Percentiles rank a stretch among this genome's conserved stretches.
These are phyloP conservation scores for Chenopodium berlandieri DNA, from an alignment of 148 eudicot species.

Conservation along the genomic window DNA sequence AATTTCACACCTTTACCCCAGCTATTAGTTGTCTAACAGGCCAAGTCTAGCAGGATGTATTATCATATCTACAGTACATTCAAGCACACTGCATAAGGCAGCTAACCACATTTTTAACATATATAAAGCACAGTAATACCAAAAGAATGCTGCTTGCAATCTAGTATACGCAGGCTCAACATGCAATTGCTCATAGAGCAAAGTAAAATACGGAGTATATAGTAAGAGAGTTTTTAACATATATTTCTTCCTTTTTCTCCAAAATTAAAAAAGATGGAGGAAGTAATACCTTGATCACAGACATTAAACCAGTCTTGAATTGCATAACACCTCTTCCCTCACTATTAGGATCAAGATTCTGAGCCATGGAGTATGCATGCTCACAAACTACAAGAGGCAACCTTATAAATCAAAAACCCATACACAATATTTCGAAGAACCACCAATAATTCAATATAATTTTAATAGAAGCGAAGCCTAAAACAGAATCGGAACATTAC, in stretches of 20 bases:
- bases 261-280: not conserved
- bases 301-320: slow-evolving; percentile 98
- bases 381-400: slow-evolving; percentile 70
- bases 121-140: not conserved
- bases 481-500: slow-evolving; percentile 37
- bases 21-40: not conserved
- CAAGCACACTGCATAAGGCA: not conserved
- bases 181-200: not conserved
- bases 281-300: slow-evolving; percentile 82
- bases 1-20: not conserved
- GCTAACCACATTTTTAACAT: not conserved
- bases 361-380: slow-evolving; percentile 91
- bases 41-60: not conserved
- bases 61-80: not conserved
- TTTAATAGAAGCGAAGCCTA: not conserved
- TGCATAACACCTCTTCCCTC: slow-evolving; percentile 99
- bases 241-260: not conserved
- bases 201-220: not conserved
- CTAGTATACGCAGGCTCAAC: not conserved
- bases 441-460: too few species aligned
- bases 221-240: not conserved
- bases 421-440: too few species aligned
- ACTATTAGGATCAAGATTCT: slow-evolving; percentile 93
- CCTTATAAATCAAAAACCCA: not conserved
- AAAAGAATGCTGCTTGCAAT: not conserved